These are phyloP conservation scores for Yarrowia sp. DNA, from an alignment of 805 yeast genomes.

Conservation along the genomic window DNA sequence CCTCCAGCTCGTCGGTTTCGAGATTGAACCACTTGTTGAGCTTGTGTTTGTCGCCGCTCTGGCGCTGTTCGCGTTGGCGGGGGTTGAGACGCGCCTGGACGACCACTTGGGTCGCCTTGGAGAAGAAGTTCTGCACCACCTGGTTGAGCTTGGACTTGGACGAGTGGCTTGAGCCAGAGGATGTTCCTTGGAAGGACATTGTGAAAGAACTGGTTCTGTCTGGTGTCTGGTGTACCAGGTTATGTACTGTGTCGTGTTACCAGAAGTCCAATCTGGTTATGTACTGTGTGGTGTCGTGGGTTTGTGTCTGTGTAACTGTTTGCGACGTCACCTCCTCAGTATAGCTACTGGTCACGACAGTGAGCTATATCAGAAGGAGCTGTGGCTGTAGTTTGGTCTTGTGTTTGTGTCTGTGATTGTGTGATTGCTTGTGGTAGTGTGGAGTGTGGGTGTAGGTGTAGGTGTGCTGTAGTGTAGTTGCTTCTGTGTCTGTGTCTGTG, in stretches of 20 bases:
- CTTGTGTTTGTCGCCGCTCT: conserved; percentile 44
- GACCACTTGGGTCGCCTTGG: conserved; percentile 52
- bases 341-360: too few relatives aligned
- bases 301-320: neutral
- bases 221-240: too few relatives aligned
- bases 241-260: too few relatives aligned
- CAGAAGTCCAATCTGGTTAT: too few relatives aligned
- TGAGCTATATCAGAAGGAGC: too few relatives aligned
- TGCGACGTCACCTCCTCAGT: too few relatives aligned
- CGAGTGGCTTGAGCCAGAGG: conserved; percentile 27
- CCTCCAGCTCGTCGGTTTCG: conserved; percentile 52
- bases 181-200: conserved; percentile 22
- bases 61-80: conserved; percentile 36
- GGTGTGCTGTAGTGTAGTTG: neutral
- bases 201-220: too few relatives aligned
- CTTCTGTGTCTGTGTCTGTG: neutral
- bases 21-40: conserved; percentile 52
- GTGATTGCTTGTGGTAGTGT: neutral
- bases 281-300: too few relatives aligned
- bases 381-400: too few relatives aligned
- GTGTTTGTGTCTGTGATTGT: neutral
- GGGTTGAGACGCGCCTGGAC: conserved; percentile 49
- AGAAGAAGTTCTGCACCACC: conserved; percentile 52
- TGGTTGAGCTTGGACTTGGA: conserved; percentile 44
- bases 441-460: neutral